These are phyloP conservation scores for Penicillium fuscoglaucum DNA, from an alignment of 2,329 filamentous ascomycete species.

Conservation along the genomic window DNA sequence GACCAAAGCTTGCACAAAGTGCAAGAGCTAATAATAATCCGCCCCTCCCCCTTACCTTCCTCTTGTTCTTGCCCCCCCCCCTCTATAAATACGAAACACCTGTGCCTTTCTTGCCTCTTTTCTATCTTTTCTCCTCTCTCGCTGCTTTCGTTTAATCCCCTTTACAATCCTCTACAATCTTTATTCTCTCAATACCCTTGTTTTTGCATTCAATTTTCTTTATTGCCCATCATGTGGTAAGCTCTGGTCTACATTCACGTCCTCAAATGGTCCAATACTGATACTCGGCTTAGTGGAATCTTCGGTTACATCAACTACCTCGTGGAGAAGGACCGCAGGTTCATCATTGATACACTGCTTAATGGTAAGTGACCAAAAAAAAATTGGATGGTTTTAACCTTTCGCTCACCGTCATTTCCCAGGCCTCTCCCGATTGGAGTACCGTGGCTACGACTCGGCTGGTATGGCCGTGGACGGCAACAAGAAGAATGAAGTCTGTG, in stretches of 20 bases:
- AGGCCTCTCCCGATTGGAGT: slow-evolving; percentile 95
- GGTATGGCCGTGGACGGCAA: slow-evolving; percentile 94
- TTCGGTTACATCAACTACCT: slow-evolving; percentile 99
- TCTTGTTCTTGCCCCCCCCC: slow-evolving; percentile 7
- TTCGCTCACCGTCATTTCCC: slow-evolving; percentile 17
- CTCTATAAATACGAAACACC: slow-evolving; percentile 28
- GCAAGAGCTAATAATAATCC: slow-evolving; percentile 20
- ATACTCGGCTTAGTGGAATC: slow-evolving; percentile 36
- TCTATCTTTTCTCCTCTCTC: slow-evolving; percentile 1
- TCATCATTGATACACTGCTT: slow-evolving; percentile 91
- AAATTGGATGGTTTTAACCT: background rate
- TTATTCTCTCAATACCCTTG: background rate
- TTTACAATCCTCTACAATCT: background rate
- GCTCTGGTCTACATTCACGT: slow-evolving; percentile 10
- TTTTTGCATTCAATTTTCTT: slow-evolving; percentile 3
- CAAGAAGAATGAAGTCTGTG: slow-evolving; percentile 97
- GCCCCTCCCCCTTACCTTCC: slow-evolving; percentile 20
- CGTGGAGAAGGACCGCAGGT: slow-evolving; percentile 97
- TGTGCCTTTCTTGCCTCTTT: slow-evolving; percentile 4
- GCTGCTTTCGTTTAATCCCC: slow-evolving; percentile 1
- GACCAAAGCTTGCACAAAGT: slow-evolving; percentile 7
- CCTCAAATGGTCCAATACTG: slow-evolving; percentile 10
- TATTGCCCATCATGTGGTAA: slow-evolving; percentile 38
- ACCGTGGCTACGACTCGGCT: slow-evolving; percentile 97
- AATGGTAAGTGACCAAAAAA: slow-evolving; percentile 63